Percentiles rank a stretch among this genome's conserved stretches.
phyloP scores from a whole-genome alignment of 805 yeast species.

The Lipomyces chichibuensis region DNA sequence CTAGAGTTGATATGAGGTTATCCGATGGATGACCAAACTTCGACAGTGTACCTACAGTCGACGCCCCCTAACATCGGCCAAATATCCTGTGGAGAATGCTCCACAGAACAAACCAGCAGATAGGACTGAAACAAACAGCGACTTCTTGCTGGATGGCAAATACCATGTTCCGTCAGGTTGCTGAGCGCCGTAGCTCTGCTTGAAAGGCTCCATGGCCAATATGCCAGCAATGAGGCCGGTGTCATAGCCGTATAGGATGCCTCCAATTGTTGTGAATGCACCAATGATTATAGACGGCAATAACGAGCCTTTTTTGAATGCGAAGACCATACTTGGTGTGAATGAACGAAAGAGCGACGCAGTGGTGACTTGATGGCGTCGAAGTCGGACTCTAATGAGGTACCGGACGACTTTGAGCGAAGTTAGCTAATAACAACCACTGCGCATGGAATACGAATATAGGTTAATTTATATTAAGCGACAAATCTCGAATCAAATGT shows the following conservation, averaged over 20 bases:
- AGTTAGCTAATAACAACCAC: too few relatives aligned
- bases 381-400: too few relatives aligned
- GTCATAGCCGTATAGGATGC: constrained; percentile 86
- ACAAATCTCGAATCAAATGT: too few relatives aligned
- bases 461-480: too few relatives aligned
- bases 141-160: constrained; percentile 20
- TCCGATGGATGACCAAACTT: neutral
- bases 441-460: too few relatives aligned
- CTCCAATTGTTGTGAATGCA: constrained; percentile 84
- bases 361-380: too few relatives aligned
- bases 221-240: constrained; percentile 86
- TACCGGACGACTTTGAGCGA: too few relatives aligned
- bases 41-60: neutral
- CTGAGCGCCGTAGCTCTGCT: constrained; percentile 22
- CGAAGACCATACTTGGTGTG: neutral
- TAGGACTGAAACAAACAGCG: constrained; percentile 24
- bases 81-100: constrained; percentile 24
- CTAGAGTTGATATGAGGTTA: neutral
- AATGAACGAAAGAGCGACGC: neutral
- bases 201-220: too few relatives aligned
- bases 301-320: constrained; percentile 16
- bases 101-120: constrained; percentile 27
- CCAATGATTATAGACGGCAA: constrained; percentile 67
- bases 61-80: constrained; percentile 26
- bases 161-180: constrained; percentile 14